These are phyloP conservation scores for Isabelozyma rhagii DNA, from an alignment of 805 yeast genomes.

Conservation along the genomic window DNA sequence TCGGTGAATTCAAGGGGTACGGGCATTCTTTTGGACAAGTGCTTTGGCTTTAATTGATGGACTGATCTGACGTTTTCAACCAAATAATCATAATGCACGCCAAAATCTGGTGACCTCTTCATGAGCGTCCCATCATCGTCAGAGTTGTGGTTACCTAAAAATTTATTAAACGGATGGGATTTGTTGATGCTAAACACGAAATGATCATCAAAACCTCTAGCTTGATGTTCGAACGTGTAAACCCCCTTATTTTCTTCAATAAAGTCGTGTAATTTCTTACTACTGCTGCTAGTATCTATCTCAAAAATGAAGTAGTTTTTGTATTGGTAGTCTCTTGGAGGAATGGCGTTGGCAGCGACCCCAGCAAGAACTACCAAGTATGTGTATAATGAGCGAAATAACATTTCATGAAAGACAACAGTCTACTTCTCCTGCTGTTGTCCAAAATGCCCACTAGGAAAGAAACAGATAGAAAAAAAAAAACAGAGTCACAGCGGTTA, in stretches of 20 bases:
- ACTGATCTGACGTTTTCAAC: conserved; percentile 42
- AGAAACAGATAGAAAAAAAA: no score
- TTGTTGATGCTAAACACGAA: conserved; percentile 62
- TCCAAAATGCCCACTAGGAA: no score
- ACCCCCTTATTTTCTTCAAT: conserved; percentile 31
- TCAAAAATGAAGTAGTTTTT: conserved; percentile 66
- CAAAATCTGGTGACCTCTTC: conserved; percentile 25
- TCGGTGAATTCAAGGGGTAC: conserved; percentile 27
- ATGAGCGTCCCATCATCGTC: conserved; percentile 20
- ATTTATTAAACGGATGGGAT: conserved; percentile 26
- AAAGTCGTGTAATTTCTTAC: conserved; percentile 31
- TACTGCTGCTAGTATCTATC: conserved; percentile 28
- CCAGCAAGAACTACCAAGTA: background rate
- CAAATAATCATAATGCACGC: conserved; percentile 21
- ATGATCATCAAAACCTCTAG: conserved; percentile 58
- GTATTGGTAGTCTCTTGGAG: conserved; percentile 42
- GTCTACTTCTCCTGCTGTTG: no score
- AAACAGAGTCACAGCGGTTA: no score
- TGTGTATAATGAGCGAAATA: background rate
- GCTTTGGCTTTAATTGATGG: conserved; percentile 53
- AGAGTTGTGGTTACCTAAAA: conserved; percentile 34
- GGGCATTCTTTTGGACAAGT: conserved; percentile 57
- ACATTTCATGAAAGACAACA: background rate
- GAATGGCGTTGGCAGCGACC: conserved; percentile 6
- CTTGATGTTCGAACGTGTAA: conserved; percentile 57